Conservation (phyloP, 345 rosid genomes). For the Camelina hispida region DNA sequence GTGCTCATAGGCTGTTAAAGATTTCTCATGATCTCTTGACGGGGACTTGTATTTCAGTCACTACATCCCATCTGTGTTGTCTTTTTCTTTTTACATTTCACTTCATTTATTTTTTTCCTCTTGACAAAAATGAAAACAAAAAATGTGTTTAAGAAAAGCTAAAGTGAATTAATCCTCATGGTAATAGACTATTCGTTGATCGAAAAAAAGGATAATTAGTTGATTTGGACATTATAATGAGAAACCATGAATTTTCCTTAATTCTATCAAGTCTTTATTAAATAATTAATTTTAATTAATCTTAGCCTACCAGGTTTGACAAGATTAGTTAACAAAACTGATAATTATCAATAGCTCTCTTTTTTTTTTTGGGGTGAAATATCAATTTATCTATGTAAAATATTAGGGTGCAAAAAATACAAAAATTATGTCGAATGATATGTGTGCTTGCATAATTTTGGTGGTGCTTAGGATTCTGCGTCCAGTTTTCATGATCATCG, state of each 20-base stretch:
- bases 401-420: too few relatives aligned
- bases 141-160: neutral
- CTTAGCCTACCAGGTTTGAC: conserved; percentile 42
- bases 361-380: too few relatives aligned
- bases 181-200: neutral
- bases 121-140: conserved; percentile 11
- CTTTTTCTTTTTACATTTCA: conserved; percentile 33
- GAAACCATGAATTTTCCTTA: conserved; percentile 33
- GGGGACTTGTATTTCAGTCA: conserved; percentile 51
- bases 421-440: neutral
- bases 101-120: conserved; percentile 5
- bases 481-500: neutral
- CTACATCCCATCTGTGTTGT: conserved; percentile 38
- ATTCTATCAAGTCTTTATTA: conserved; percentile 24
- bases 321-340: conserved; percentile 4
- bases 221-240: conserved; percentile 33
- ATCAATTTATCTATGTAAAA: too few relatives aligned
- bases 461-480: neutral
- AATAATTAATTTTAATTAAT: neutral
- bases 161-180: neutral
- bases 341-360: neutral
- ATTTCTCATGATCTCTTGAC: conserved; percentile 54
- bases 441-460: neutral
- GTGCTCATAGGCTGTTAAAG: conserved; percentile 53
- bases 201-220: conserved; percentile 9